These are phyloP conservation scores for Verticillium zaregamsianum DNA, from an alignment of 2,329 filamentous ascomycete species.

Conservation along the genomic window DNA sequence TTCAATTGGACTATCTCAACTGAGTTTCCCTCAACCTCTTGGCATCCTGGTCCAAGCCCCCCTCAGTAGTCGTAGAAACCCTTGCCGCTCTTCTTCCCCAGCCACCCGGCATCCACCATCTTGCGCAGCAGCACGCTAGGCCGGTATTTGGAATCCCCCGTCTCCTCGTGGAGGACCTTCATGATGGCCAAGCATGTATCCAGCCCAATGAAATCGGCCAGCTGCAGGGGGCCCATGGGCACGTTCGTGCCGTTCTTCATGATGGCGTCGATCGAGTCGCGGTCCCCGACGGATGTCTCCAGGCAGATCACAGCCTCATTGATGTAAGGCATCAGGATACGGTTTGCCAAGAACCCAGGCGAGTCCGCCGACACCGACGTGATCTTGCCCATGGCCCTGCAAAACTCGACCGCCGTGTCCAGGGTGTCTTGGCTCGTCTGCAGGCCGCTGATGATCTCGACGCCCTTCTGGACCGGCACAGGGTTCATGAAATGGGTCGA, in stretches of 20 bases:
- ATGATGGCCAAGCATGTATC: slow-evolving; percentile 97
- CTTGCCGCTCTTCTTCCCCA: slow-evolving; percentile 96
- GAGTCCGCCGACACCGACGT: slow-evolving; percentile 82
- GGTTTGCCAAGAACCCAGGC: slow-evolving; percentile 91
- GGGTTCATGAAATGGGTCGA: slow-evolving; percentile 99
- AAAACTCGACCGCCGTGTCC: slow-evolving; percentile 78
- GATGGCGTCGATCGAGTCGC: slow-evolving; percentile 91
- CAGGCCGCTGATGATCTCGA: slow-evolving; percentile 93
- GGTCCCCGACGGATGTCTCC: slow-evolving; percentile 83
- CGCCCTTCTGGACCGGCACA: slow-evolving; percentile 92
- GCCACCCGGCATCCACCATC: slow-evolving; percentile 97
- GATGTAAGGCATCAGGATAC: slow-evolving; percentile 98
- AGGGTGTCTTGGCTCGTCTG: slow-evolving; percentile 84
- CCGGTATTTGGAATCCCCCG: slow-evolving; percentile 92
- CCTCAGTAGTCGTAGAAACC: slow-evolving; percentile 88
- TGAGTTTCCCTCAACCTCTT: not conserved
- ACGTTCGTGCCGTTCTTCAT: slow-evolving; percentile 99
- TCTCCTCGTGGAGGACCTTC: slow-evolving; percentile 88
- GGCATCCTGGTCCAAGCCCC: not conserved
- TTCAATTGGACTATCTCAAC: not conserved
- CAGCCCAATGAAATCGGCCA: slow-evolving; percentile 95
- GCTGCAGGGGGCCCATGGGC: slow-evolving; percentile 89
- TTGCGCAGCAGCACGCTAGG: slow-evolving; percentile 83
- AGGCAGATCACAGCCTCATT: slow-evolving; percentile 97
- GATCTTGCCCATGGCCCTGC: slow-evolving; percentile 90